Evolutionary conservation across 352 stramenopile genomes (phyloP).

Genomic region (Elongisporangium anandrum): DNA sequence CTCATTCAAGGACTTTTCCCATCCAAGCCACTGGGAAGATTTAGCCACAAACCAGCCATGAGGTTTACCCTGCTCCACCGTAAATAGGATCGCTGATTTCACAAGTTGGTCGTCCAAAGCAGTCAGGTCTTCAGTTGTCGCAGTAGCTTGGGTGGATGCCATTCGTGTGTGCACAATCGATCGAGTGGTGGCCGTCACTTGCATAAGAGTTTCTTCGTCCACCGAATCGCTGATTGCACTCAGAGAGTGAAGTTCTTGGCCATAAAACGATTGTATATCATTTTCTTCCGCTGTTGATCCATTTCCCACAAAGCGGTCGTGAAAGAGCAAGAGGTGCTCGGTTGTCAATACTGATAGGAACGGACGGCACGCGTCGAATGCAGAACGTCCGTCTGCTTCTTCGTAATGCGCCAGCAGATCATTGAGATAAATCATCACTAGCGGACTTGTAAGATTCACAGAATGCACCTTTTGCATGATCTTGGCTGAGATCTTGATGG

Average conservation of each 20-base stretch:
- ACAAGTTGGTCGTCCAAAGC: not conserved
- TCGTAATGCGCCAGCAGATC: conserved; percentile 36
- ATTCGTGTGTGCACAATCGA: not conserved
- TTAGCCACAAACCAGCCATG: not conserved
- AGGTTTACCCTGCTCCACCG: not conserved
- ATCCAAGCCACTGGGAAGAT: conserved; percentile 1
- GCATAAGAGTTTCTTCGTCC: not conserved
- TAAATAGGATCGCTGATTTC: not conserved
- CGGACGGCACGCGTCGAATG: conserved; percentile 65
- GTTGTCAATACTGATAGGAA: conserved; percentile 60
- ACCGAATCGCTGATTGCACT: not conserved
- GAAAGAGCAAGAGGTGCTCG: conserved; percentile 66
- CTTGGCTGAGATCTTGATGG: conserved; percentile 71
- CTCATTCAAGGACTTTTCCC: conserved; percentile 3
- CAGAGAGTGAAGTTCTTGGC: not conserved
- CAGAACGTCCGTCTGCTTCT: conserved; percentile 2
- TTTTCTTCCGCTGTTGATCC: not conserved
- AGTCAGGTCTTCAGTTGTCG: not conserved
- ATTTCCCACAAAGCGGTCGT: conserved; percentile 35
- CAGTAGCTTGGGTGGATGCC: not conserved
- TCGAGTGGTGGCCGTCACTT: not conserved
- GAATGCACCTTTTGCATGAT: conserved; percentile 65
- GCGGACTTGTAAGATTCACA: conserved; percentile 40
- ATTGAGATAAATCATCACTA: conserved; percentile 71
- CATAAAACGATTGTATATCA: not conserved